Base-by-base conservation (phyloP, 2,329 filamentous ascomycete genomes). In the Talaromyces pinophilus region DNA sequence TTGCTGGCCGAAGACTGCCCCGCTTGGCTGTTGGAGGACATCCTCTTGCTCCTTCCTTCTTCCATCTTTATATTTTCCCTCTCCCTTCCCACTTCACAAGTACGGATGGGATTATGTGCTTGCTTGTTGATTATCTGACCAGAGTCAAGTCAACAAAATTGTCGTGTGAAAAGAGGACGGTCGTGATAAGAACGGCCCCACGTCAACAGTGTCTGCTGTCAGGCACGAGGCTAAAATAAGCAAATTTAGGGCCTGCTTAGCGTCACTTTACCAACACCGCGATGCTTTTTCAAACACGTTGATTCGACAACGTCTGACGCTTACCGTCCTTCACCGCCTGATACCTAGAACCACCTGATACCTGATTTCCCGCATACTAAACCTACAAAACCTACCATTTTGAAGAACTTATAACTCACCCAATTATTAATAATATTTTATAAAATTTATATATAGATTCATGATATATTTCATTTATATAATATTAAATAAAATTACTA, bases 1-100 rank as follows among this genome's bases (percentile, higher is more conserved):
- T 64, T 65, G 25, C 33, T 57, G 48, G 62, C 17, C n/a, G 57
- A 33, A 15, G 57, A 19, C 40, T 64, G 55, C 63, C 63, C 59
- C 63, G 63, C 63, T 15, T 61, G 44, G 15, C 11, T 35, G 44
- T 35, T 13, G 35, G 42, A 33, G 30, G 61, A 46, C 65, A 66
- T 66, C 4, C 40, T 25, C 30, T 17, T 17, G 46, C 15, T 28
- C 40, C 35, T 46, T 22, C 25, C 35, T 35, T 17, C 28, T 33
- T 19, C 19, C 19, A n/a, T 54, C 28, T 11, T n/a, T 30, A 6
- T 30, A 17, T 5, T 13, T 33, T 17, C 28, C 42, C n/a, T 46
- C 42, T 46, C 2, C 42, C n/a, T 42, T 17, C 13, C 6, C 6
- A 17, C 40, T 46, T 46, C 30, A 10, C 30, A 46, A 3, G 42